Base-by-base conservation (phyloP, 352 stramenopile genomes). In the Thalassiosira mediterranea region DNA sequence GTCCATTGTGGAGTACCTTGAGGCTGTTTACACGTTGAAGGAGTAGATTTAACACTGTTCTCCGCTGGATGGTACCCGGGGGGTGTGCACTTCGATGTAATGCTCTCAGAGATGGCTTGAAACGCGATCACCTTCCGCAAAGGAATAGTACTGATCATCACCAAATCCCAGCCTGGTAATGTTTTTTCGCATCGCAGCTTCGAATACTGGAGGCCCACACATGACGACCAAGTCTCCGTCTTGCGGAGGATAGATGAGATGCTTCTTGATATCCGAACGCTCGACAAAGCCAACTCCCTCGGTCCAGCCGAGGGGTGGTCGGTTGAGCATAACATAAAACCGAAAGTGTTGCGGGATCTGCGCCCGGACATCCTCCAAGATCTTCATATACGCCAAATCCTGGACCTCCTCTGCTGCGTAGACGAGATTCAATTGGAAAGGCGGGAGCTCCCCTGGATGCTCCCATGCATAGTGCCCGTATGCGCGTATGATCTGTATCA, bases 1-100 rank as follows among this genome's bases (percentile, higher is more conserved):
- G 10, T 87, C 93, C 65, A 96, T 96, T 63, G 80, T 90, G 1
- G 63, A 91, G 17, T 96, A 95, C 79, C 77, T 96, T 13, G 81
- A 90, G 48, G 49, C 42, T 46, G 84, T 84, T 15, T 91, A 91
- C 56, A 78, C 66, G 28, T 37, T 73, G 11, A 68, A 62, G 34
- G 44, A 64, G 47, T 56, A 56, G n/a, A n/a, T n/a, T n/a, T n/a
- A n/a, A n/a, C n/a, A n/a, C n/a, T n/a, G n/a, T n/a, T n/a, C n/a
- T n/a, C n/a, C n/a, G n/a, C n/a, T n/a, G n/a, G n/a, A n/a, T n/a
- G n/a, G n/a, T n/a, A n/a, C n/a, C n/a, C n/a, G n/a, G n/a, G n/a
- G n/a, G n/a, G n/a, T n/a, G n/a, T n/a, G n/a, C n/a, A n/a, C n/a
- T n/a, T n/a, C n/a, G n/a, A n/a, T n/a, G n/a, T n/a, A n/a, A n/a